Evolutionary conservation across 2,329 filamentous ascomycete genomes (phyloP).

Genomic region (Arachnopeziza araneosa): DNA sequence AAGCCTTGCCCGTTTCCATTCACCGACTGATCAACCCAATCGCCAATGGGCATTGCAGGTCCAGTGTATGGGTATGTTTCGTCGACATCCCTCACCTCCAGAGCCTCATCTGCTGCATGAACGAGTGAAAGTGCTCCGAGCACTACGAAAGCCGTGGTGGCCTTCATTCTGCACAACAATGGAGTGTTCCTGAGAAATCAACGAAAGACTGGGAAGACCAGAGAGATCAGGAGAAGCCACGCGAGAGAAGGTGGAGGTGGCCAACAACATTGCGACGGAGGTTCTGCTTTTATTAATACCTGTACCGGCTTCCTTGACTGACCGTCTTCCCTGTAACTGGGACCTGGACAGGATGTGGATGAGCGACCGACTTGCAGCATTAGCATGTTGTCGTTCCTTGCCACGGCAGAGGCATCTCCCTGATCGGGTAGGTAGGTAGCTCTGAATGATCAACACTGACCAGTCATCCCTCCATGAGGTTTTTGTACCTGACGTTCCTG

Average conservation of each 20-base stretch:
- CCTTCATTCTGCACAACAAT: constrained; percentile 6
- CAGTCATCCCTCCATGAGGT: background rate
- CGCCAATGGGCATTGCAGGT: constrained; percentile 42
- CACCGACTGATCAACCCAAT: constrained; percentile 45
- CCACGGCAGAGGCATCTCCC: background rate
- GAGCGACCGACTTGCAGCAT: background rate
- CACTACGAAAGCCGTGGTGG: constrained; percentile 5
- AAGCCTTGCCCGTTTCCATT: constrained; percentile 49
- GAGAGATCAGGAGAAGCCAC: background rate
- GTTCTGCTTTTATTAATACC: background rate
- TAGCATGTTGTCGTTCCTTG: background rate
- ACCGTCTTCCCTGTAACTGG: background rate
- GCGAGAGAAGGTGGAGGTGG: background rate
- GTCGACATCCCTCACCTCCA: constrained; percentile 30
- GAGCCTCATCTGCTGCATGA: background rate
- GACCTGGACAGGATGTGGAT: background rate
- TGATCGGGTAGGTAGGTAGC: background rate
- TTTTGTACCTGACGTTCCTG: background rate
- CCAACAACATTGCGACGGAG: background rate
- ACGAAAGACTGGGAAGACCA: background rate
- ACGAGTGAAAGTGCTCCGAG: constrained; percentile 4
- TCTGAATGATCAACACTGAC: background rate
- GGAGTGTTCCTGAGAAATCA: background rate
- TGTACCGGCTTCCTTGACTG: background rate
- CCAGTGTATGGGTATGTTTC: constrained; percentile 42